These are phyloP conservation scores for Rosa persica DNA, from an alignment of 306 rosid species.

Conservation along the genomic window DNA sequence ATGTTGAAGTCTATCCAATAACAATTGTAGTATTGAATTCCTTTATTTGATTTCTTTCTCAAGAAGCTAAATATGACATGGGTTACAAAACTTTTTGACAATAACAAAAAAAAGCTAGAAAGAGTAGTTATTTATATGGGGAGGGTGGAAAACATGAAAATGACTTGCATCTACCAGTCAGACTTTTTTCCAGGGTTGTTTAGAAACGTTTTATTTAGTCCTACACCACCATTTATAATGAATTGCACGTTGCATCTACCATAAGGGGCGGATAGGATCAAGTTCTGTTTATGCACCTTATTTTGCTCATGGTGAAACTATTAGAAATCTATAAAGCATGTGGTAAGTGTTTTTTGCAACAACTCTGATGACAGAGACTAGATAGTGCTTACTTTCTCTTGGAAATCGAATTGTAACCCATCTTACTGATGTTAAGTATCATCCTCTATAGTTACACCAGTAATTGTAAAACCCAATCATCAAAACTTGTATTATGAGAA, in stretches of 20 bases:
- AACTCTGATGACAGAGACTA: neutral
- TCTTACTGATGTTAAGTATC: too few relatives aligned
- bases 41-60: neutral
- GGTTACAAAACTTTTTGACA: neutral
- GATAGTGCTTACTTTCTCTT: too few relatives aligned
- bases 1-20: neutral
- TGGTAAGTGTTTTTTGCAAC: neutral
- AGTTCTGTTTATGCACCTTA: neutral
- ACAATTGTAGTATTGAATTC: neutral
- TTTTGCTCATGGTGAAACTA: too few relatives aligned
- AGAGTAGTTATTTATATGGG: constrained; percentile 3
- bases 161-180: constrained; percentile 1
- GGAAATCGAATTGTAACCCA: too few relatives aligned
- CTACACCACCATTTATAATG: neutral
- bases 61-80: neutral
- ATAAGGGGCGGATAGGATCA: neutral
- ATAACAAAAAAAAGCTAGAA: neutral
- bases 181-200: neutral
- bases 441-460: too few relatives aligned
- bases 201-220: neutral
- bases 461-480: too few relatives aligned
- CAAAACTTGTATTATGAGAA: too few relatives aligned
- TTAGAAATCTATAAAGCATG: too few relatives aligned
- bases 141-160: neutral
- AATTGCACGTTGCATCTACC: neutral